Evolutionary conservation across 2,329 filamentous ascomycete species (phyloP).

Genomic region (Myriangium duriaei): DNA sequence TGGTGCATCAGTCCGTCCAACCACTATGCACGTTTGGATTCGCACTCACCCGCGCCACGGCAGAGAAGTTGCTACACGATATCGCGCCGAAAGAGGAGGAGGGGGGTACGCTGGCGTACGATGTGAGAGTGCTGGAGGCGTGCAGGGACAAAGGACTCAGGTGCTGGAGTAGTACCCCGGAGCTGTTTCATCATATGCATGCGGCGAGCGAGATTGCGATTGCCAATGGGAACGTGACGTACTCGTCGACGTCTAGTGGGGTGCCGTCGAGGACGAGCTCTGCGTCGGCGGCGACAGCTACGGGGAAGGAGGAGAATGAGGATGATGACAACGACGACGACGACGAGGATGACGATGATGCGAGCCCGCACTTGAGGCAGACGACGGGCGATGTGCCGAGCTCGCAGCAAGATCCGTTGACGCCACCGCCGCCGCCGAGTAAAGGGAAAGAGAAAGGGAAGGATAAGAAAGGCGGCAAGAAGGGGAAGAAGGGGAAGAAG

Average conservation of each 20-base stretch:
- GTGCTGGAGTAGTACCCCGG: conserved; percentile 27
- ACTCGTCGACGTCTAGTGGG: conserved; percentile 1
- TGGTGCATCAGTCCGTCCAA: conserved; percentile 30
- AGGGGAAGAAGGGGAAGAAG: background rate
- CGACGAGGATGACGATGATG: conserved; percentile 4
- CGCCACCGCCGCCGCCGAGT: conserved; percentile 6
- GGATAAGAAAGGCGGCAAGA: conserved; percentile 1
- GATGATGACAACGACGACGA: background rate
- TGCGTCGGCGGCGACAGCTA: background rate
- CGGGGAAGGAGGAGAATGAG: conserved; percentile 3
- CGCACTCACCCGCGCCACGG: conserved; percentile 28
- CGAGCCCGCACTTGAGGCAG: too few relatives aligned
- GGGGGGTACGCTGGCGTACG: conserved; percentile 26
- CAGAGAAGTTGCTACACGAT: conserved; percentile 22
- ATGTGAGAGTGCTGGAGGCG: conserved; percentile 27
- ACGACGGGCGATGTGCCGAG: background rate
- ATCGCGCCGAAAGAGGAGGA: conserved; percentile 22
- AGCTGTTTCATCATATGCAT: conserved; percentile 29
- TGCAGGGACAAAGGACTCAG: conserved; percentile 24
- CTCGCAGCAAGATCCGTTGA: background rate
- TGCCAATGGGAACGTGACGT: conserved; percentile 14
- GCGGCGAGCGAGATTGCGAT: conserved; percentile 26
- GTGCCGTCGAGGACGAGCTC: conserved; percentile 1
- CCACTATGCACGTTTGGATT: conserved; percentile 35
- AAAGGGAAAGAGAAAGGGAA: conserved; percentile 16